These are phyloP conservation scores for Juglanconis sp. DNA, from an alignment of 2,329 filamentous ascomycete genomes.

Conservation along the genomic window DNA sequence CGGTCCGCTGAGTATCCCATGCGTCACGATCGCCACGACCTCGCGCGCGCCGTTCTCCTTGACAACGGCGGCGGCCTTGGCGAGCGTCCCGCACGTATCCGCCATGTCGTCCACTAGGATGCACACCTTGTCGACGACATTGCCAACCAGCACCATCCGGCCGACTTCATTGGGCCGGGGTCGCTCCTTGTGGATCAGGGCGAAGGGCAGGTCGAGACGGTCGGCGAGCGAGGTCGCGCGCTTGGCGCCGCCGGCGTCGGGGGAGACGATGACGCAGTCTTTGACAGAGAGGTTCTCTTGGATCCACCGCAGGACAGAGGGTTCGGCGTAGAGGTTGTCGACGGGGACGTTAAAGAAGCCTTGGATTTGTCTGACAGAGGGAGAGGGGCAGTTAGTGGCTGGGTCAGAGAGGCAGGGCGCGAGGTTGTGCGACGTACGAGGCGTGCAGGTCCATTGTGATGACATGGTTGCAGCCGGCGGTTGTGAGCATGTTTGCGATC, in stretches of 20 bases:
- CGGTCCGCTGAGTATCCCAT: constrained; percentile 84
- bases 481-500: constrained; percentile 96
- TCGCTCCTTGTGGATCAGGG: constrained; percentile 82
- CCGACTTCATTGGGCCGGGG: constrained; percentile 60
- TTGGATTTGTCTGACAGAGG: constrained; percentile 67
- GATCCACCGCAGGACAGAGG: constrained; percentile 67
- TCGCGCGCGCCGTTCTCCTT: constrained; percentile 82
- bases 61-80: constrained; percentile 85
- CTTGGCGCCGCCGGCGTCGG: constrained; percentile 95
- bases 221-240: constrained; percentile 94
- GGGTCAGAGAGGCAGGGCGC: too few species aligned
- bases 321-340: constrained; percentile 90
- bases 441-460: constrained; percentile 98
- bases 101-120: constrained; percentile 99
- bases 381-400: constrained; percentile 57
- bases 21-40: constrained; percentile 92
- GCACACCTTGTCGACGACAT: constrained; percentile 81
- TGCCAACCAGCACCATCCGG: constrained; percentile 80
- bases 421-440: constrained; percentile 54
- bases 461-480: constrained; percentile 72
- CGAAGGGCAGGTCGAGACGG: constrained; percentile 89
- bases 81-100: constrained; percentile 69
- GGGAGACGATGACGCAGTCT: constrained; percentile 88
- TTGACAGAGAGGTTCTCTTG: constrained; percentile 80
- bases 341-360: constrained; percentile 99